Evolutionary conservation across 2,329 filamentous ascomycete species (phyloP).

Genomic region (Phaeosphaeriaceae sp.): DNA sequence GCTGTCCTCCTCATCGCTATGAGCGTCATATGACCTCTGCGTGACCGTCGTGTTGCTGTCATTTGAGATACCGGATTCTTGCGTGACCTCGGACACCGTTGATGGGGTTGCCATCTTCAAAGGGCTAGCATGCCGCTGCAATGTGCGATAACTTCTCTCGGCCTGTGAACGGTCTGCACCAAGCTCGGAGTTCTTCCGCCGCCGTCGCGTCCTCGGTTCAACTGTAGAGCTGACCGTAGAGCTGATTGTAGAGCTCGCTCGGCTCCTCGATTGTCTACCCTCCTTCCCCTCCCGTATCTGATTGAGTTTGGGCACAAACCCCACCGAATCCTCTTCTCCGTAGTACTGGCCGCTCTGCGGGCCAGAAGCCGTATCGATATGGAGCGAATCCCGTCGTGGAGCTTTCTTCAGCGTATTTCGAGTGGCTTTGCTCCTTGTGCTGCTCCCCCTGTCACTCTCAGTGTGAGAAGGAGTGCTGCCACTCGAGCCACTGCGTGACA

Average conservation of each 20-base stretch:
- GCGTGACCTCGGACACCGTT: slow-evolving; percentile 50
- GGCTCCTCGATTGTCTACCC: slow-evolving; percentile 23
- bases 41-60: slow-evolving; percentile 57
- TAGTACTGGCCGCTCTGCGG: slow-evolving; percentile 23
- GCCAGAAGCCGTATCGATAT: slow-evolving; percentile 14
- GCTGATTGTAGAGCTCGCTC: slow-evolving; percentile 30
- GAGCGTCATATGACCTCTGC: slow-evolving; percentile 51
- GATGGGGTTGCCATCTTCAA: slow-evolving; percentile 49
- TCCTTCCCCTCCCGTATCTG: slow-evolving; percentile 51
- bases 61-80: slow-evolving; percentile 50
- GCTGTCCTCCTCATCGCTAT: slow-evolving; percentile 24
- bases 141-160: slow-evolving; percentile 42
- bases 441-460: slow-evolving; percentile 31
- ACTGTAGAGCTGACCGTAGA: slow-evolving; percentile 23
- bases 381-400: slow-evolving; percentile 24
- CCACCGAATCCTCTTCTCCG: slow-evolving; percentile 25
- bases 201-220: slow-evolving; percentile 22
- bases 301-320: slow-evolving; percentile 50
- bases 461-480: slow-evolving; percentile 27
- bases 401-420: slow-evolving; percentile 30
- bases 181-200: slow-evolving; percentile 28
- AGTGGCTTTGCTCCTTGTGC: slow-evolving; percentile 26
- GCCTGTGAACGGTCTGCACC: slow-evolving; percentile 33
- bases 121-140: slow-evolving; percentile 41
- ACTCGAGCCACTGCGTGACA: slow-evolving; percentile 28